phyloP scores from a whole-genome alignment of 345 rosid genomes.

The Microthlaspi erraticum region DNA sequence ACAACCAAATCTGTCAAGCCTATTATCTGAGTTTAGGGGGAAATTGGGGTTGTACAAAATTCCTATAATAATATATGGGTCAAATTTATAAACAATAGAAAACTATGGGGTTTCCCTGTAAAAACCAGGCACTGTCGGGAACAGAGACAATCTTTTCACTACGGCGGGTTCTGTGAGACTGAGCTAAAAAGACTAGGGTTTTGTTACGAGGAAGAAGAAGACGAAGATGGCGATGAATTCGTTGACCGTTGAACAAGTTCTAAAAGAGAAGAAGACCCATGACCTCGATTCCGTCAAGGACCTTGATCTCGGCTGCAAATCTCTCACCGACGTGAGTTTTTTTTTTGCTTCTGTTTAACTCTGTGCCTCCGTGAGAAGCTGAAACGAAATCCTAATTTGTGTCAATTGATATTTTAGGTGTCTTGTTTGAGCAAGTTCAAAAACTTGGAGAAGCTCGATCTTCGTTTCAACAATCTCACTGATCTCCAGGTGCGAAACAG shows the following conservation, averaged over 20 bases:
- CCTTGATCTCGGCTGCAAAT: constrained; percentile 67
- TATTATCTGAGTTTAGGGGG: neutral
- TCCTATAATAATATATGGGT: neutral
- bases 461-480: constrained; percentile 71
- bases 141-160: constrained; percentile 17
- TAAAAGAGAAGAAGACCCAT: constrained; percentile 58
- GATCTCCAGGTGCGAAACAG: constrained; percentile 66
- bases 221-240: constrained; percentile 50
- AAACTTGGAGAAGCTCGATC: constrained; percentile 83
- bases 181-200: constrained; percentile 37
- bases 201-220: constrained; percentile 32
- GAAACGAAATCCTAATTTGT: constrained; percentile 20
- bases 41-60: no score
- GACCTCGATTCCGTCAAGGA: constrained; percentile 60
- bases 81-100: constrained; percentile 12
- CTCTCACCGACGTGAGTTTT: constrained; percentile 74
- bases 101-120: neutral
- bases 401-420: constrained; percentile 49
- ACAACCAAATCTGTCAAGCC: neutral
- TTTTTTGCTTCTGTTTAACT: constrained; percentile 21
- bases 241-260: constrained; percentile 62
- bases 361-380: constrained; percentile 3
- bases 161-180: neutral
- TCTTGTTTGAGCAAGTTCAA: constrained; percentile 59
- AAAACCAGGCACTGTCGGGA: constrained; percentile 11